These are phyloP conservation scores for Truncatella angustata DNA, from an alignment of 2,329 filamentous ascomycete genomes.

Conservation along the genomic window DNA sequence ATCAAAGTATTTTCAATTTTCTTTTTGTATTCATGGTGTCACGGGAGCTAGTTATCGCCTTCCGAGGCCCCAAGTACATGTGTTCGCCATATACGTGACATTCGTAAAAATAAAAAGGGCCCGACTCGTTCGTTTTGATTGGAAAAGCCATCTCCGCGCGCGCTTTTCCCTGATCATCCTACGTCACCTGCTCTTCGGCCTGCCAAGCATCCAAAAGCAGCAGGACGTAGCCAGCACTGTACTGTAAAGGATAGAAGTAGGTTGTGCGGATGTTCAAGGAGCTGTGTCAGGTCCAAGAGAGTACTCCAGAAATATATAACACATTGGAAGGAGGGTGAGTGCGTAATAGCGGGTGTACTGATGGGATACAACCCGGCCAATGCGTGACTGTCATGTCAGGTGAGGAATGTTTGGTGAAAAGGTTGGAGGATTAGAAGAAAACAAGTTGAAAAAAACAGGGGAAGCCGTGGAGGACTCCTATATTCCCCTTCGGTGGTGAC, in stretches of 20 bases:
- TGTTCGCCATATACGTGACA: slow-evolving; percentile 18
- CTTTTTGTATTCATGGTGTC: slow-evolving; percentile 6
- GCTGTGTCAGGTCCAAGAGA: not conserved
- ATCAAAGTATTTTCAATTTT: not conserved
- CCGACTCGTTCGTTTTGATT: slow-evolving; percentile 19
- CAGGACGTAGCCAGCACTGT: too few relatives aligned
- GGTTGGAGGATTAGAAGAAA: slow-evolving; percentile 25
- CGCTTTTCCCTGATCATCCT: slow-evolving; percentile 14
- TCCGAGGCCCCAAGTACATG: not conserved
- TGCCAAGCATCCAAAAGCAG: not conserved
- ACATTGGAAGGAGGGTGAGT: not conserved
- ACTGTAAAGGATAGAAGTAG: too few relatives aligned
- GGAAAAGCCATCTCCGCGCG: slow-evolving; percentile 12
- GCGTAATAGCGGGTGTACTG: not conserved
- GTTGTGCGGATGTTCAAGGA: too few relatives aligned
- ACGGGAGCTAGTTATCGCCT: not conserved
- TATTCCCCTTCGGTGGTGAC: slow-evolving; percentile 4
- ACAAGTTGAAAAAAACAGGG: slow-evolving; percentile 22
- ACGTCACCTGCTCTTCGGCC: slow-evolving; percentile 4
- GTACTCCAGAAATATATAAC: not conserved
- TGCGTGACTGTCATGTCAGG: not conserved
- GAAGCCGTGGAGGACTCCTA: slow-evolving; percentile 21
- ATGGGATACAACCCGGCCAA: not conserved
- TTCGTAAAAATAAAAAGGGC: slow-evolving; percentile 28
- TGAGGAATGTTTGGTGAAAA: slow-evolving; percentile 15